Percentiles rank a stretch among this genome's conserved stretches.
phyloP scores from a whole-genome alignment of 1,284 basidiomycete genomes.

The Ganoderma multipileum region DNA sequence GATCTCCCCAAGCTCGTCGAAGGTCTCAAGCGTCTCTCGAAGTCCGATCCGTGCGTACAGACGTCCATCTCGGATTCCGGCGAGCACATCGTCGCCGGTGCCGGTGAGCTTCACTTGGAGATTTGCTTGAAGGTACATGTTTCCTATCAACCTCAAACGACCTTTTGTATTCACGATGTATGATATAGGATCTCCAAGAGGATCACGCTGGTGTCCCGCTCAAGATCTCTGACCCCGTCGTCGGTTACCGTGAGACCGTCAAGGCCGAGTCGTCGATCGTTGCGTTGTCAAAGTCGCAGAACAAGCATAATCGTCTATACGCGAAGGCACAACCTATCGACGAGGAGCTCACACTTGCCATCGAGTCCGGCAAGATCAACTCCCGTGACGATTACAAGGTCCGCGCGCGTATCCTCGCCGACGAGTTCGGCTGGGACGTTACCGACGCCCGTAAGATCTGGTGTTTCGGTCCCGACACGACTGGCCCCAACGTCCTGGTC shows the following conservation, averaged over 20 bases:
- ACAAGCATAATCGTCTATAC: slow-evolving; percentile 99
- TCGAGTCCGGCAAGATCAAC: slow-evolving; percentile 88
- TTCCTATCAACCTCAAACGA: not conserved
- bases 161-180: not conserved
- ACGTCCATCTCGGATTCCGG: slow-evolving; percentile 93
- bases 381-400: slow-evolving; percentile 98
- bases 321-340: slow-evolving; percentile 93
- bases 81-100: slow-evolving; percentile 99
- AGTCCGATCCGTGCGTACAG: slow-evolving; percentile 99
- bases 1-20: slow-evolving; percentile 99
- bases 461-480: slow-evolving; percentile 99
- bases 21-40: slow-evolving; percentile 99
- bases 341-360: slow-evolving; percentile 94
- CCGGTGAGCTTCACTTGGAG: slow-evolving; percentile 99
- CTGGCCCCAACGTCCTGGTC: slow-evolving; percentile 96
- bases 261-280: slow-evolving; percentile 95
- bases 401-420: slow-evolving; percentile 95
- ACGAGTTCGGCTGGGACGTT: slow-evolving; percentile 98
- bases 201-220: slow-evolving; percentile 99
- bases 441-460: slow-evolving; percentile 99
- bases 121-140: slow-evolving; percentile 92
- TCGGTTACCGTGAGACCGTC: slow-evolving; percentile 98
- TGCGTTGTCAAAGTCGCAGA: slow-evolving; percentile 99
- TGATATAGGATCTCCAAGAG: slow-evolving; percentile 89
- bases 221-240: slow-evolving; percentile 99